phyloP scores from a whole-genome alignment of 1,139 yeast species.

The Scheffersomyces stambukii region DNA sequence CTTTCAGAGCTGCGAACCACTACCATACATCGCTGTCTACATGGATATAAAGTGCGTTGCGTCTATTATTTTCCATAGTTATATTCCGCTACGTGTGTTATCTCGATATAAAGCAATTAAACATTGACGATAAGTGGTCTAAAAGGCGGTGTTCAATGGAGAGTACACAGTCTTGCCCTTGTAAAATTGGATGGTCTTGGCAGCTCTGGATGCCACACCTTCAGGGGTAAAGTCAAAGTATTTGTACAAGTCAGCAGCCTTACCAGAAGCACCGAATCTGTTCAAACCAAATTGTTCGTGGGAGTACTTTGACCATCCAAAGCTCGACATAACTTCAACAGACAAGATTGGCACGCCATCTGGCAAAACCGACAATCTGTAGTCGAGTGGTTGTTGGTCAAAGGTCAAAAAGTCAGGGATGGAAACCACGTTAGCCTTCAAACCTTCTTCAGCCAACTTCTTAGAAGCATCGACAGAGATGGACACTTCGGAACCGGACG shows the following conservation, averaged over 20 bases:
- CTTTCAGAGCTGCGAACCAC: no score
- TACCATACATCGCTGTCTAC: no score
- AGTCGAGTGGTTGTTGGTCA: conserved; percentile 75
- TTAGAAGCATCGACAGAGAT: conserved; percentile 80
- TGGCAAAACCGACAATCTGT: conserved; percentile 84
- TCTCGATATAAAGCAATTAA: no score
- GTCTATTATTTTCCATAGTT: no score
- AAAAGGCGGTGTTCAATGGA: conserved; percentile 79
- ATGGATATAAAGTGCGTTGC: no score
- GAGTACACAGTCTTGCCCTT: conserved; percentile 69
- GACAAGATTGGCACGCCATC: conserved; percentile 92
- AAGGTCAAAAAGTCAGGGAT: conserved; percentile 92
- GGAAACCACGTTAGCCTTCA: conserved; percentile 81
- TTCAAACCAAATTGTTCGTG: conserved; percentile 96
- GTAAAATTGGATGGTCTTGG: conserved; percentile 77
- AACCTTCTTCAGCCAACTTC: conserved; percentile 57
- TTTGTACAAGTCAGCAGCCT: conserved; percentile 79
- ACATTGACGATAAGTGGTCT: no score
- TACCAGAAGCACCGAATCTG: conserved; percentile 97
- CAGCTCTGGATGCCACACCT: conserved; percentile 85
- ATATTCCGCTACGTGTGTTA: no score
- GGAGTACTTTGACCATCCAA: conserved; percentile 93
- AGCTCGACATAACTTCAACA: conserved; percentile 88
- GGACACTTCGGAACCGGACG: conserved; percentile 96
- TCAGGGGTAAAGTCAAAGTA: conserved; percentile 89